phyloP scores from a whole-genome alignment of 805 yeast genomes.

The Huiozyma sinensis region DNA sequence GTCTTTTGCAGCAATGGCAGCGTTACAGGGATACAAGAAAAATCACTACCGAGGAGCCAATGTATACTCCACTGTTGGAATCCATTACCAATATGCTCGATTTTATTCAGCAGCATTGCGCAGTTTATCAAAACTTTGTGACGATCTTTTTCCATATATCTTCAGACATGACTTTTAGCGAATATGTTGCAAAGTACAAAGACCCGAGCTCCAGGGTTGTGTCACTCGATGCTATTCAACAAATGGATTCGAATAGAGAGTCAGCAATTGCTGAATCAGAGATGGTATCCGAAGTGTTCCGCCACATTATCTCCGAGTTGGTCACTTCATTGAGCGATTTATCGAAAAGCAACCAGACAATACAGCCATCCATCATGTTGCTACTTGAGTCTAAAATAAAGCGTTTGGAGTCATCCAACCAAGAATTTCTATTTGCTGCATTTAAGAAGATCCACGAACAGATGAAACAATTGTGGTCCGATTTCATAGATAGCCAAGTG shows the following conservation, averaged over 20 bases:
- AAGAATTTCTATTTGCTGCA: constrained; percentile 48
- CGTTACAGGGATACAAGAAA: constrained; percentile 8
- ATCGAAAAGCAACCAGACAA: constrained; percentile 30
- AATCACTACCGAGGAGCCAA: constrained; percentile 4
- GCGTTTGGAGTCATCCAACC: constrained; percentile 39
- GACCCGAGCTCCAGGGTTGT: constrained; percentile 16
- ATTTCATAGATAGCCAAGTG: constrained; percentile 46
- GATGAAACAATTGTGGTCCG: constrained; percentile 46
- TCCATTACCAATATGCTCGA: constrained; percentile 9
- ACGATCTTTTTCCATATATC: constrained; percentile 38
- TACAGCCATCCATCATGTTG: constrained; percentile 34
- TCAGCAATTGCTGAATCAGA: constrained; percentile 38
- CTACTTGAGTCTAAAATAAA: constrained; percentile 32
- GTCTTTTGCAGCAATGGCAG: constrained; percentile 13
- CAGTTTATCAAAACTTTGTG: constrained; percentile 40
- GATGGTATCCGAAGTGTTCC: constrained; percentile 39
- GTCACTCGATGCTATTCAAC: constrained; percentile 27
- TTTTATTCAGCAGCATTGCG: constrained; percentile 19
- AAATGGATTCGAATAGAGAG: constrained; percentile 35
- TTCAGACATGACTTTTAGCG: constrained; percentile 32
- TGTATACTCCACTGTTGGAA: constrained; percentile 3
- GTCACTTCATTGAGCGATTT: constrained; percentile 27
- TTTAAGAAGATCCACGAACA: constrained; percentile 43
- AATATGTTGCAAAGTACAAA: constrained; percentile 29
- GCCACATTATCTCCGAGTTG: constrained; percentile 19